Conservation (phyloP, 164 flowering plant species). For the Aristolochia californica region DNA sequence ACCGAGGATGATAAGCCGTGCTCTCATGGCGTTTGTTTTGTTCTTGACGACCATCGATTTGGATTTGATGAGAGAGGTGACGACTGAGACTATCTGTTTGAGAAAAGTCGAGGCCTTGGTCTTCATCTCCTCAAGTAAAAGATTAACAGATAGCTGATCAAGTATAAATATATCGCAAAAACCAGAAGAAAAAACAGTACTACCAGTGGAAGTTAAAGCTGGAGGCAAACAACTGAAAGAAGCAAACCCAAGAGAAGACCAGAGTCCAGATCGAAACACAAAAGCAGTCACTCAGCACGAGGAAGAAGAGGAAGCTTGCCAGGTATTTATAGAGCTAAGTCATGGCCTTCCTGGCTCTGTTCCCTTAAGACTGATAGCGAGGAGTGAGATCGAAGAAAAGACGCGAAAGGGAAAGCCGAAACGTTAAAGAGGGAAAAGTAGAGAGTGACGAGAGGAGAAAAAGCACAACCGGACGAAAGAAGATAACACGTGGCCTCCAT, state of each 20-base stretch:
- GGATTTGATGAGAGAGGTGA: constrained; percentile 33
- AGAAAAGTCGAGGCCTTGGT: constrained; percentile 33
- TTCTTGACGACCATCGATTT: constrained; percentile 37
- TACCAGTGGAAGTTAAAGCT: background rate
- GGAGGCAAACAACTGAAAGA: background rate
- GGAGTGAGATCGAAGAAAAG: constrained; percentile 6
- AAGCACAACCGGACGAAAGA: background rate
- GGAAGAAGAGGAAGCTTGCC: constrained; percentile 3
- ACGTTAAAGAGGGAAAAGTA: constrained; percentile 4
- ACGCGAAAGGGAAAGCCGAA: constrained; percentile 8
- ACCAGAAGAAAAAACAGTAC: too few species aligned
- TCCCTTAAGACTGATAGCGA: background rate
- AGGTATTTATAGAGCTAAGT: constrained; percentile 12
- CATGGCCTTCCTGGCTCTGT: background rate
- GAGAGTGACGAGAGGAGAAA: background rate
- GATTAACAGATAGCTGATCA: too few species aligned
- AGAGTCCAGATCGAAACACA: background rate
- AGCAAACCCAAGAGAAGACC: background rate
- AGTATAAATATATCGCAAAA: too few species aligned
- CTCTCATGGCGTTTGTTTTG: constrained; percentile 34
- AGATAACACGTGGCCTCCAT: background rate
- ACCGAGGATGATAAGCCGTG: constrained; percentile 37
- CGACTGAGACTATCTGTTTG: constrained; percentile 29
- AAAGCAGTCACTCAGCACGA: constrained; percentile 10
- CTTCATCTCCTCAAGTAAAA: constrained; percentile 51